Evolutionary conservation across 163 green algal genomes (phyloP), one percentile per base, ranked within the genome.

Genomic region (Prototheca wickerhamii): DNA sequence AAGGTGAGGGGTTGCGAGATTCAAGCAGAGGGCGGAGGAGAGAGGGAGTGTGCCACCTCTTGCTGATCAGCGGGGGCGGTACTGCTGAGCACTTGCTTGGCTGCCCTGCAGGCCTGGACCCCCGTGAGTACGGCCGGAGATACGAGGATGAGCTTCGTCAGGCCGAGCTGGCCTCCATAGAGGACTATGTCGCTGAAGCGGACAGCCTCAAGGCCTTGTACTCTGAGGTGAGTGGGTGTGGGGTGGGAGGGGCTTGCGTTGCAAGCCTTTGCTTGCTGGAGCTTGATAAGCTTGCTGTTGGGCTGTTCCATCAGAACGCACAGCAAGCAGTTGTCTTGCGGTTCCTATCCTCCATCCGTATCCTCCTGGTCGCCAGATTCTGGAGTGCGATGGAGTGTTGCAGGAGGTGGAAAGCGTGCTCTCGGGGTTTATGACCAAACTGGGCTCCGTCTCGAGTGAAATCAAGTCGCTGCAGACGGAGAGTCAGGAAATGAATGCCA

Each of bases 401-500:
- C 75, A 63, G 21, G 71, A 71, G 58, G 96, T 97, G 83, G 92
- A 98, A 78, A 59, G 68, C 12, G 73, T 95, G 71, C 82, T 98
- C 50, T 78, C 81, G 23, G 78, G 74, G 35, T 98, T 97, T 75
- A 83, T 96, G 76, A 65, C 63, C 0, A 85, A 95, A 63, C 78
- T 98, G 54, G 90, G 91, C 23, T 83, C 81, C 62, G 87, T 96
- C 65, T 87, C 76, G 62, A 84, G 76, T 34, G 90, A 98, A 72
- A 98, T 98, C 61, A 72, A 85, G 12, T 64, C 77, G 58, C 84
- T 98, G 64, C 92, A 98, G 75, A 82, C 88, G 58, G 85, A 96
- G 75, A 85, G 64, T 3, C 69, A 87, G 60, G 81, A 60, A 44
- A 94, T 98, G 91, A 85, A 76, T 64, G 79, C 88, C 28, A 87